phyloP scores from a whole-genome alignment of 1,284 basidiomycete genomes.

The Ganoderma resinaceum region DNA sequence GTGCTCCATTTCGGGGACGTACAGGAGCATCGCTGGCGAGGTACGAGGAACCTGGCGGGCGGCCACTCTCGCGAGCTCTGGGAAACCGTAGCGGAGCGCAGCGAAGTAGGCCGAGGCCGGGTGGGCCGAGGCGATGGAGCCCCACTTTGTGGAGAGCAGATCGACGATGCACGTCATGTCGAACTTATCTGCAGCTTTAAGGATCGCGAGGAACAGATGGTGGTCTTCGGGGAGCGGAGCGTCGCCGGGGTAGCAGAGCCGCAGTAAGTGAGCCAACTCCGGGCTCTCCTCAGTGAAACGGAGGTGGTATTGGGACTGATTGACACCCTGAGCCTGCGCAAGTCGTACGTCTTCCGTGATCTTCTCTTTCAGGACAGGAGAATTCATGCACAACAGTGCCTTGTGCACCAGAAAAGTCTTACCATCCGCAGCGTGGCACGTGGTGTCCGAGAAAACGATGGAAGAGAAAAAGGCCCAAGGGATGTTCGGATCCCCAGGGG shows the following conservation, averaged over 20 bases:
- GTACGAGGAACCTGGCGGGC: constrained; percentile 10
- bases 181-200: constrained; percentile 35
- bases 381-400: constrained; percentile 50
- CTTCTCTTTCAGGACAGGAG: constrained; percentile 37
- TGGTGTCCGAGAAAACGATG: constrained; percentile 42
- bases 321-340: background rate
- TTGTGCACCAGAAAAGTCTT: constrained; percentile 53
- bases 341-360: background rate
- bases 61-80: constrained; percentile 23
- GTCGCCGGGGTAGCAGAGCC: constrained; percentile 16
- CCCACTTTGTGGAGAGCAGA: constrained; percentile 8
- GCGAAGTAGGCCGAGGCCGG: constrained; percentile 27
- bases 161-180: constrained; percentile 22
- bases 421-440: constrained; percentile 54
- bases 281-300: background rate
- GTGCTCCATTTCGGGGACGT: constrained; percentile 11
- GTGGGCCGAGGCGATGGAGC: background rate
- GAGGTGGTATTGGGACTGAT: background rate
- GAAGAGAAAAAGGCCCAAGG: constrained; percentile 12
- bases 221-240: constrained; percentile 16
- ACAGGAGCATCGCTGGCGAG: background rate
- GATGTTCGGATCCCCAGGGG: background rate
- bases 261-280: background rate
- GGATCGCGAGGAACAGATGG: constrained; percentile 7
- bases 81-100: constrained; percentile 14